These are phyloP conservation scores for Arctium minus DNA, from an alignment of 129 eudicot species.

Conservation along the genomic window DNA sequence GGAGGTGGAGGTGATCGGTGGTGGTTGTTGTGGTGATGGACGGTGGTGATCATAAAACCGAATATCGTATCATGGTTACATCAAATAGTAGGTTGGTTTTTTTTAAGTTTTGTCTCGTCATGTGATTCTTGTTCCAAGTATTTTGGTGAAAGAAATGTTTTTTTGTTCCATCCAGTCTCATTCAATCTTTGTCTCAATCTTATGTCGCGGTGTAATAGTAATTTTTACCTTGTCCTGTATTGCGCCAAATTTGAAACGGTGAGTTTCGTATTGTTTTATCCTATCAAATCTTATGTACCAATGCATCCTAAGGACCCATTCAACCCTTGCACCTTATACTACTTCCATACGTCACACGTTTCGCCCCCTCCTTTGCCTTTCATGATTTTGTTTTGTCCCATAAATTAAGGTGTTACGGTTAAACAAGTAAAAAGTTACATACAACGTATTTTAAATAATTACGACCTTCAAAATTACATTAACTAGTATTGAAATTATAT, in stretches of 20 bases:
- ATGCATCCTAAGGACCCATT: neutral
- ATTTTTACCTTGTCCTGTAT: too few species aligned
- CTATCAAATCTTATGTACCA: too few species aligned
- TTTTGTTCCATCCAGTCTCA: neutral
- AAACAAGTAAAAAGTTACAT: neutral
- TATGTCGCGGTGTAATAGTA: too few species aligned
- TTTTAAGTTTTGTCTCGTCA: too few species aligned
- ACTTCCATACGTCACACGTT: neutral
- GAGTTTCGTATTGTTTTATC: too few species aligned
- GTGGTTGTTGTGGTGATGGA: neutral
- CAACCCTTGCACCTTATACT: neutral
- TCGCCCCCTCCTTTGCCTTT: neutral
- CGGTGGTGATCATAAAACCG: neutral
- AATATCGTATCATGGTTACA: too few species aligned
- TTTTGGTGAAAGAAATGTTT: neutral
- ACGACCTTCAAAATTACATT: too few species aligned
- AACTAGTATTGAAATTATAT: too few species aligned
- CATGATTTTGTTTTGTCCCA: neutral
- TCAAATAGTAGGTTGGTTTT: neutral
- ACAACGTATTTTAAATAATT: neutral
- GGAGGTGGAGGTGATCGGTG: neutral
- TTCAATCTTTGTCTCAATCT: too few species aligned
- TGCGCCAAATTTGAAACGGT: neutral
- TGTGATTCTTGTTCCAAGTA: neutral
- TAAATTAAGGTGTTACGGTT: too few species aligned